Percentiles rank a stretch among this genome's conserved stretches.
These are phyloP conservation scores for Biscutella laevigata DNA, from an alignment of 441 rosid species.

Conservation along the genomic window DNA sequence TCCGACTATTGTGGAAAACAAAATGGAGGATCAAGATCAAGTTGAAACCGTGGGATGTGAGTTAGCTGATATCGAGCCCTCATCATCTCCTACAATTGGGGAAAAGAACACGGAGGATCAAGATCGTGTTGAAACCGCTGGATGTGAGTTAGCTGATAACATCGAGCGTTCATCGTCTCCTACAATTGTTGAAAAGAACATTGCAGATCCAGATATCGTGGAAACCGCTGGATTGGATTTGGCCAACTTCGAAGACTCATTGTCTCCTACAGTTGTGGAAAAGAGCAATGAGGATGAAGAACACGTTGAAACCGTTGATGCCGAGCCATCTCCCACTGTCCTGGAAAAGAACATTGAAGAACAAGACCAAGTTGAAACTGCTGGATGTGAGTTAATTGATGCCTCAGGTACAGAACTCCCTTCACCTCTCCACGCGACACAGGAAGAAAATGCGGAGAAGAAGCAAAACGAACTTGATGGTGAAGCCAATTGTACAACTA, in stretches of 20 bases:
- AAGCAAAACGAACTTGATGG: neutral
- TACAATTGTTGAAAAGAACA: neutral
- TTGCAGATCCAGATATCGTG: neutral
- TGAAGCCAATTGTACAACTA: neutral
- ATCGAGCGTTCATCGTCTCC: neutral
- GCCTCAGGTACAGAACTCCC: neutral
- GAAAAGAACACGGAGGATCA: neutral
- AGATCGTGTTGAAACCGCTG: neutral
- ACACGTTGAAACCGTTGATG: conserved; percentile 7
- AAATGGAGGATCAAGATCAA: neutral
- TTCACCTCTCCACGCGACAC: neutral
- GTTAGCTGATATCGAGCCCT: neutral
- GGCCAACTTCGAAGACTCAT: neutral
- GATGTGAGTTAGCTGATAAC: neutral
- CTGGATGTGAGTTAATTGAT: conserved; percentile 2
- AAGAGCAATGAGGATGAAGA: neutral
- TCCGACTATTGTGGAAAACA: neutral
- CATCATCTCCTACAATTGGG: neutral
- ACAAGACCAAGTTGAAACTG: conserved; percentile 8
- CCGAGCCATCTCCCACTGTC: too few species aligned
- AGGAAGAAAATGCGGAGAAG: neutral
- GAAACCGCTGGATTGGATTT: too few species aligned
- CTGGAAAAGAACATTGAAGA: too few species aligned
- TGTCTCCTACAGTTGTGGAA: neutral
- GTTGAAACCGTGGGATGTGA: conserved; percentile 8